Evolutionary conservation across 257 asterid genomes (phyloP), one percentile per base, ranked within the genome.

Genomic region (Nicotiana attenuata): DNA sequence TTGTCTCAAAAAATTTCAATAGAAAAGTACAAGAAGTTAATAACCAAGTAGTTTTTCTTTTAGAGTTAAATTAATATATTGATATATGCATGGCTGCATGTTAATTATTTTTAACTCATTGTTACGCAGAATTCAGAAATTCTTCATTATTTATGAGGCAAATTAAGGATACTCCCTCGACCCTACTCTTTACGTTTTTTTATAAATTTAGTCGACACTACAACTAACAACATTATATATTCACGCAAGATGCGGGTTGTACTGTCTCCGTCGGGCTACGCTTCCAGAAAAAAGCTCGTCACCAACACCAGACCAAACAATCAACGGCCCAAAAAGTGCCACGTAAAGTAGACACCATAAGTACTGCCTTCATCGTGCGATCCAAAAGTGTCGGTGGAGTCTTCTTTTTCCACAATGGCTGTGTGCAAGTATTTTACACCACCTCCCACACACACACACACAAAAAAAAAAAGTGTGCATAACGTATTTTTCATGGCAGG

Each of bases 311-410:
- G 29, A 7, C 77, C 10, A 19, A 19, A 2, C 53, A 2, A 68
- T 68, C 55, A 1, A 38, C 77, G 77, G 10, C 13, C 10, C 17
- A 35, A 7, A n/a, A 10, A 4, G 9, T 35, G 55, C 55, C 55
- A 67, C 76, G 76, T 67, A 35, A 0, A 7, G 1, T 4, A 5
- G 28, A 19, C 5, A 67, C 2, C 24, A 8, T 8, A 65, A 33
- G 24, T 31, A 19, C 4, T 67, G 7, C 55, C 5, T 35, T 67
- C 55, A 67, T 35, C 76, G 16, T 68, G 77, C 56, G 56, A 1
- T 68, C 56, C 77, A 68, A 35, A 69, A 45, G 60, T 71, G 78
- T 71, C 60, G 78, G 78, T 71, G 59, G 78, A 71, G 35, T 3
- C 35, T 5, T 45, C 35, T 7, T 20, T 69, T 69, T 11, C 57